Conservation (phyloP, 192 early-diverging fungal genomes). For the Podila verticillata region DNA sequence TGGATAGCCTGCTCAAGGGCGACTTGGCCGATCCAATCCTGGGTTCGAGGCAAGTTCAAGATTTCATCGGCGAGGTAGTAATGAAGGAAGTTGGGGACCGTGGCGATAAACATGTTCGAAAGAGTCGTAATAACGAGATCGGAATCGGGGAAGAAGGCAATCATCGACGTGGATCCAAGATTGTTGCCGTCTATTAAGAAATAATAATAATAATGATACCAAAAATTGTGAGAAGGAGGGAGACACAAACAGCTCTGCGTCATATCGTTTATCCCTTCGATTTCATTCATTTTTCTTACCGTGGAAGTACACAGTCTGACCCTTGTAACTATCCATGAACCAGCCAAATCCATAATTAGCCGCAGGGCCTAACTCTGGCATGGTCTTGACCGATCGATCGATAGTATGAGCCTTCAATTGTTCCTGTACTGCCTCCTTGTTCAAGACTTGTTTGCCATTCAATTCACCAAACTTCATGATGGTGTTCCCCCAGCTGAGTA, state of each 20-base stretch:
- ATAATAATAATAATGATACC: not conserved
- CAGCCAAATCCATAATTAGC: constrained; percentile 8
- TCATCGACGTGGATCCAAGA: constrained; percentile 14
- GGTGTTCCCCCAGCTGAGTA: not conserved
- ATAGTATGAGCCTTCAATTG: constrained; percentile 9
- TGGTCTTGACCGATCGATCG: not conserved
- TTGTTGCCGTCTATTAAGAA: constrained; percentile 12
- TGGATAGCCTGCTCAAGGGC: not conserved
- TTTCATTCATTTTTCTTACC: constrained; percentile 10
- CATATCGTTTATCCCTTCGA: constrained; percentile 13
- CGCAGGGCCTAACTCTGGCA: constrained; percentile 12
- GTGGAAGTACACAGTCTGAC: constrained; percentile 12
- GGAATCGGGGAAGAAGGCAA: constrained; percentile 27
- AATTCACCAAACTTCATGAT: constrained; percentile 14
- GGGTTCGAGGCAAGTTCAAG: constrained; percentile 14
- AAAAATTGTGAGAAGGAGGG: not conserved
- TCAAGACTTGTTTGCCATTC: constrained; percentile 14
- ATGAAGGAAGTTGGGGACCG: not conserved
- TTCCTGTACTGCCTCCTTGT: constrained; percentile 3
- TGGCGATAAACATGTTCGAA: constrained; percentile 9
- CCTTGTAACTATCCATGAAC: constrained; percentile 12
- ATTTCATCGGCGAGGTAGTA: constrained; percentile 21
- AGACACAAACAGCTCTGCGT: not conserved
- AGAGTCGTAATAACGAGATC: constrained; percentile 23
- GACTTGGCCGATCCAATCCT: constrained; percentile 12